Evolutionary conservation across 2,329 filamentous ascomycete genomes (phyloP).

Genomic region (Neonectria magnoliae): DNA sequence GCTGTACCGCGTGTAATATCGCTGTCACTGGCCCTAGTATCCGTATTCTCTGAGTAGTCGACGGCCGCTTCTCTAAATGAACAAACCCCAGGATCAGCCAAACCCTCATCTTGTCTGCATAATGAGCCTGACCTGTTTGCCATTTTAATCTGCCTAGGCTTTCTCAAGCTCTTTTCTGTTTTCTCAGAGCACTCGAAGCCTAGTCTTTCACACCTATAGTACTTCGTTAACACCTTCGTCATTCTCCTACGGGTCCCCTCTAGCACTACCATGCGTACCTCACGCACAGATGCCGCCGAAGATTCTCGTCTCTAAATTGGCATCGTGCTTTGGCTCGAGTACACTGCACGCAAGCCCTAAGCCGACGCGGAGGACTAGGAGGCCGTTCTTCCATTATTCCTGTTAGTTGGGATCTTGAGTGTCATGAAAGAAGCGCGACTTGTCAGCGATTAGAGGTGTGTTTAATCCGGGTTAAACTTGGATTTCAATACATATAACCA

Average conservation of each 20-base stretch:
- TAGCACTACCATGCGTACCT: slow-evolving; percentile 32
- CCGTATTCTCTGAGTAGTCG: neutral
- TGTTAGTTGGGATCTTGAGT: neutral
- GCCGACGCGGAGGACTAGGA: slow-evolving; percentile 43
- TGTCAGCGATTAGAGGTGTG: neutral
- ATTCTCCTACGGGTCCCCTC: neutral
- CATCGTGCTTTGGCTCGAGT: slow-evolving; percentile 44
- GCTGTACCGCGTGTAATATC: neutral
- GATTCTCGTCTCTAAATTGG: slow-evolving; percentile 39
- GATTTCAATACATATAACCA: neutral
- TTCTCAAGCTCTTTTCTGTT: slow-evolving; percentile 44
- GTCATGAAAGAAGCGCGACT: slow-evolving; percentile 3
- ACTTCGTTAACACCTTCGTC: neutral
- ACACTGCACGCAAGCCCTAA: slow-evolving; percentile 46
- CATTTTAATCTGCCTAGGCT: slow-evolving; percentile 44
- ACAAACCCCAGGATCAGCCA: neutral
- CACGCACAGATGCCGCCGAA: slow-evolving; percentile 41
- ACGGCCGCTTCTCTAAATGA: neutral
- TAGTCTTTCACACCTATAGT: slow-evolving; percentile 40
- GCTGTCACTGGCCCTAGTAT: neutral
- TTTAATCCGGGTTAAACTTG: neutral
- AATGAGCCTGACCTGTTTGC: slow-evolving; percentile 37
- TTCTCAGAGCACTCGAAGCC: slow-evolving; percentile 44
- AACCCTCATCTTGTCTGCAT: neutral
- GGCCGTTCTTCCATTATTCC: slow-evolving; percentile 28